Conservation (phyloP, 495 filamentous ascomycete genomes). For the Daldinia decipiens region DNA sequence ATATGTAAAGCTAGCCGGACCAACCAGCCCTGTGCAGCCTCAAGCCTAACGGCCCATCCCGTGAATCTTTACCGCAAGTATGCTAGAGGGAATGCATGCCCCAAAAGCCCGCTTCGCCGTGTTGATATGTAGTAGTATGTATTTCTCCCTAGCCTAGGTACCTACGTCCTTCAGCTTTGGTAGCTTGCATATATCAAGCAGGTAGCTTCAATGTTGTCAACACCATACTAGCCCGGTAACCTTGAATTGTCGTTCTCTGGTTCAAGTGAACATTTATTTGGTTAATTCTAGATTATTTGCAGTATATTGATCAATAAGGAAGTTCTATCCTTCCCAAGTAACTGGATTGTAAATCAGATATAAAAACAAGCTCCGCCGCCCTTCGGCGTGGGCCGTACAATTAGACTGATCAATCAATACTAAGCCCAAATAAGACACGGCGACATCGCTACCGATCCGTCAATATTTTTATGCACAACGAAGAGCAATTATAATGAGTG, state of each 20-base stretch:
- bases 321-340: neutral
- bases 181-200: neutral
- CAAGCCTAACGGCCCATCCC: constrained; percentile 18
- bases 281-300: neutral
- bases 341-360: neutral
- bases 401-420: neutral
- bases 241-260: neutral
- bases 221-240: neutral
- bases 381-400: neutral
- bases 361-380: neutral
- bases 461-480: neutral
- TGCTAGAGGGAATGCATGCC: constrained; percentile 2
- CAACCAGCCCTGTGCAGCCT: constrained; percentile 32
- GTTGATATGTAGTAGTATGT: neutral
- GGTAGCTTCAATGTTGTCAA: neutral
- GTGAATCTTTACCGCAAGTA: constrained; percentile 32
- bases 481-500: neutral
- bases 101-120: neutral
- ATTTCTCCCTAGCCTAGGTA: neutral
- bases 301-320: constrained; percentile 1
- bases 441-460: neutral
- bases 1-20: constrained; percentile 22
- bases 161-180: neutral
- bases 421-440: neutral
- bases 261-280: constrained; percentile 5